phyloP scores from a whole-genome alignment of 208 protist species.

The Wallacemonas collosoma region DNA sequence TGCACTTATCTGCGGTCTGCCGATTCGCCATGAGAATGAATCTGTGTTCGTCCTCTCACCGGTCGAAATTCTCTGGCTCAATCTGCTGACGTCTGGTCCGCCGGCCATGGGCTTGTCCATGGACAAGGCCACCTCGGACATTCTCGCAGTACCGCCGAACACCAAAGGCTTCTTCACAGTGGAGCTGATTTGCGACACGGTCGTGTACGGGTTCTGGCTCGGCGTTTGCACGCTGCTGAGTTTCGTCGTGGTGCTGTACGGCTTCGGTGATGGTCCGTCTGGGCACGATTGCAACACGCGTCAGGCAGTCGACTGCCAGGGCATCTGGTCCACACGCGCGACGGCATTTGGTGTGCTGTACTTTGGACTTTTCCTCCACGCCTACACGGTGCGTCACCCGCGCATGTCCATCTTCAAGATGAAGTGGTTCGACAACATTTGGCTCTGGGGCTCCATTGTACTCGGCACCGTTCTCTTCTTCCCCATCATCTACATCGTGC shows the following conservation, averaged over 20 bases:
- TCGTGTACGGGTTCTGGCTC: constrained; percentile 87
- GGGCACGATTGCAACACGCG: constrained; percentile 69
- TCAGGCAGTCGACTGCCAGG: constrained; percentile 43
- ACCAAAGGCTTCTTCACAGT: constrained; percentile 78
- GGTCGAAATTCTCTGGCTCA: constrained; percentile 93
- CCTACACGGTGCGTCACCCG: constrained; percentile 88
- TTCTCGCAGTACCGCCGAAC: constrained; percentile 82
- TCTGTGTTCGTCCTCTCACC: constrained; percentile 87
- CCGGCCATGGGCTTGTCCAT: constrained; percentile 81
- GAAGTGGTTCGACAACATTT: constrained; percentile 88
- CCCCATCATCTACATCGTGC: constrained; percentile 78
- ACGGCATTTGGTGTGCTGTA: constrained; percentile 86
- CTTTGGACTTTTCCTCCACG: constrained; percentile 87
- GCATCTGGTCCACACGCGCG: constrained; percentile 75
- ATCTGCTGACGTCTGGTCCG: constrained; percentile 84
- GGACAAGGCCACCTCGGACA: constrained; percentile 71
- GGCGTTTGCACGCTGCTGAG: constrained; percentile 53
- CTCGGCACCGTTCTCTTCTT: constrained; percentile 62
- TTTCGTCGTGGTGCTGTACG: constrained; percentile 76
- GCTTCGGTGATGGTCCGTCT: constrained; percentile 54
- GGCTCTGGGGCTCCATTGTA: constrained; percentile 67
- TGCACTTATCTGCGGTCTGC: constrained; percentile 84
- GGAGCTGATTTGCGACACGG: constrained; percentile 81
- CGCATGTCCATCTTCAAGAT: constrained; percentile 79
- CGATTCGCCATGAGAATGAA: constrained; percentile 61